phyloP scores from a whole-genome alignment of 2,329 filamentous ascomycete species.

The Fusarium drepaniforme region DNA sequence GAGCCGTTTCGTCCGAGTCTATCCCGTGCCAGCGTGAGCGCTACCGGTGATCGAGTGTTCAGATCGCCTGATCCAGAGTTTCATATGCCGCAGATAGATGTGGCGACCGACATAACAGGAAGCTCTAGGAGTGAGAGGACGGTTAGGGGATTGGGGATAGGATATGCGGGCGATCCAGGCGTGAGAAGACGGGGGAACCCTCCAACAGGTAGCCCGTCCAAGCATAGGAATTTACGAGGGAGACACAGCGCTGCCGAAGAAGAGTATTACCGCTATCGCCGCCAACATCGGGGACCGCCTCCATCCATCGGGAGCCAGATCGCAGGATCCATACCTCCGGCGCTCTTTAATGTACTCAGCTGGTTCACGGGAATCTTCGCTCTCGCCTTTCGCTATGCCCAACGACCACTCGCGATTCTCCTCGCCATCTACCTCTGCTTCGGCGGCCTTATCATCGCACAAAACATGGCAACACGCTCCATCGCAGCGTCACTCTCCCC shows the following conservation, averaged over 20 bases:
- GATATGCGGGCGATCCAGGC: slow-evolving; percentile 32
- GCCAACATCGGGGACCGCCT: slow-evolving; percentile 11
- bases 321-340: slow-evolving; percentile 51
- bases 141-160: slow-evolving; percentile 43
- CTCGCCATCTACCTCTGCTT: slow-evolving; percentile 72
- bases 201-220: slow-evolving; percentile 40
- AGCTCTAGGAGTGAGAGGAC: slow-evolving; percentile 50
- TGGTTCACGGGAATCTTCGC: slow-evolving; percentile 69
- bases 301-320: slow-evolving; percentile 48
- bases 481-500: slow-evolving; percentile 74
- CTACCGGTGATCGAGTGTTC: slow-evolving; percentile 35
- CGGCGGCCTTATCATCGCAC: slow-evolving; percentile 68
- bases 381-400: slow-evolving; percentile 71
- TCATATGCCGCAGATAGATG: slow-evolving; percentile 63
- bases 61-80: slow-evolving; percentile 64
- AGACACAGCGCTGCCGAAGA: slow-evolving; percentile 33
- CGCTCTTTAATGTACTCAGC: slow-evolving; percentile 53
- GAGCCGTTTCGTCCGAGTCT: slow-evolving; percentile 68
- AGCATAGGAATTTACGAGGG: slow-evolving; percentile 34
- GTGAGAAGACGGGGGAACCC: slow-evolving; percentile 44
- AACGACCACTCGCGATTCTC: slow-evolving; percentile 72
- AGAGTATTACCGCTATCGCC: slow-evolving; percentile 20
- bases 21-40: slow-evolving; percentile 50
- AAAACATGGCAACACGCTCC: slow-evolving; percentile 72
- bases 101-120: slow-evolving; percentile 51